Evolutionary conservation across 441 rosid species (phyloP), one percentile per base, ranked within the genome.

Genomic region (Syzygium syzygioides): DNA sequence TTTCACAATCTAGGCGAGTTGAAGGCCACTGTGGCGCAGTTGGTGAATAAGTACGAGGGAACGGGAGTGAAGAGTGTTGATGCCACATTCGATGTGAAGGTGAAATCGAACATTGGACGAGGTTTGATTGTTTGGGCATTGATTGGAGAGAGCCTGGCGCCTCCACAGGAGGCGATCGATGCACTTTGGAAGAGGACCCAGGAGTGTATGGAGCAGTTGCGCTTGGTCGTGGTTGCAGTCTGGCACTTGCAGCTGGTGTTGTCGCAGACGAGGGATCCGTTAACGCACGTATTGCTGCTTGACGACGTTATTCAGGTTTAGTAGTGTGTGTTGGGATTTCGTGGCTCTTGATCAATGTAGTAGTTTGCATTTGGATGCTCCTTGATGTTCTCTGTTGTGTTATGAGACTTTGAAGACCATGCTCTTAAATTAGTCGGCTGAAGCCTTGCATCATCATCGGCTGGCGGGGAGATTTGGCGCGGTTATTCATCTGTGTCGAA

Each of bases 1-100:
- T 96, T 98, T 88, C 96, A 97, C 91, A 98, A 98, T 92, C 92
- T 98, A 76, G 99, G 99, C 25, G 99, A 98, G 92, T 89, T 98
- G 87, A 94, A 91, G 86, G 86, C 68, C 45, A 96, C 96, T 62
- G 99, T 98, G 88, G 99, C 96, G 89, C 97, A 94, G 17, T 84
- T 97, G 90, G 96, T 96, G 86, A 95, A 92, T 28, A 98, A 94
- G 95, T 97, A 97, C 55, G 97, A 92, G 92, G 95, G 91, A 37
- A 92, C 95, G 91, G 98, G 95, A 62, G 96, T 95, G 91, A 98
- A 96, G 95, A 96, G 97, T 45, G 92, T 98, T 28, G 89, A 91
- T 10, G 92, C 89, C 68, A 97, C 99, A 1, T 92, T 98, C 95
- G 99, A 98, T 88, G 96, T 95, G 99, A 98, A 98, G 91, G 94